Evolutionary conservation across 495 filamentous ascomycete species (phyloP).

Genomic region (Pseudomonodictys pantanalensis): DNA sequence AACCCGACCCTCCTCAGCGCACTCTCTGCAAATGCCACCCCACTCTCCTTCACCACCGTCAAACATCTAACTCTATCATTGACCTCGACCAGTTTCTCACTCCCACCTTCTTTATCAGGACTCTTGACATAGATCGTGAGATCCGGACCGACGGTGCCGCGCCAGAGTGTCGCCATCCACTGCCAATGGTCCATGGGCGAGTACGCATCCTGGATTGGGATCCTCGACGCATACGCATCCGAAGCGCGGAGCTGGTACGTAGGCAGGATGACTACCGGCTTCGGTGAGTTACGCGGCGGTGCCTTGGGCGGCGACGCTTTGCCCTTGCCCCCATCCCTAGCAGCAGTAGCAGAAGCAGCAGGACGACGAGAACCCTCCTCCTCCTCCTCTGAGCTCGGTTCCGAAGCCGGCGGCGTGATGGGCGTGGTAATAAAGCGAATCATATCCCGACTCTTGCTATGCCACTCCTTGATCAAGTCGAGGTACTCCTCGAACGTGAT

Average conservation of each 20-base stretch:
- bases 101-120: conserved; percentile 30
- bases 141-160: conserved; percentile 80
- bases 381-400: not conserved
- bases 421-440: conserved; percentile 56
- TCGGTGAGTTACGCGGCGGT: too few species aligned
- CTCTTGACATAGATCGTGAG: conserved; percentile 69
- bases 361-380: too few species aligned
- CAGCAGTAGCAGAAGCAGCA: too few species aligned
- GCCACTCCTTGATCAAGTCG: conserved; percentile 68
- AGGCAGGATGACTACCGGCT: conserved; percentile 70
- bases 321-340: not conserved
- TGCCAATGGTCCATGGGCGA: conserved; percentile 91
- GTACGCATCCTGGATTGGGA: conserved; percentile 76
- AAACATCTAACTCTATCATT: conserved; percentile 53
- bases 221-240: conserved; percentile 66
- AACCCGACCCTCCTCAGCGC: conserved; percentile 70
- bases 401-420: not conserved
- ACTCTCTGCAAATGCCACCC: conserved; percentile 57
- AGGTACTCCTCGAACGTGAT: conserved; percentile 57
- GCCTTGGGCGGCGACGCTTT: conserved; percentile 11
- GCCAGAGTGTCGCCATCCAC: conserved; percentile 95
- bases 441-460: conserved; percentile 65
- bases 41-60: conserved; percentile 54
- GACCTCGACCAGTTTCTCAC: conserved; percentile 55
- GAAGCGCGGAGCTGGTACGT: conserved; percentile 74